phyloP scores from a whole-genome alignment of 441 rosid species.

The Erodium trifolium region DNA sequence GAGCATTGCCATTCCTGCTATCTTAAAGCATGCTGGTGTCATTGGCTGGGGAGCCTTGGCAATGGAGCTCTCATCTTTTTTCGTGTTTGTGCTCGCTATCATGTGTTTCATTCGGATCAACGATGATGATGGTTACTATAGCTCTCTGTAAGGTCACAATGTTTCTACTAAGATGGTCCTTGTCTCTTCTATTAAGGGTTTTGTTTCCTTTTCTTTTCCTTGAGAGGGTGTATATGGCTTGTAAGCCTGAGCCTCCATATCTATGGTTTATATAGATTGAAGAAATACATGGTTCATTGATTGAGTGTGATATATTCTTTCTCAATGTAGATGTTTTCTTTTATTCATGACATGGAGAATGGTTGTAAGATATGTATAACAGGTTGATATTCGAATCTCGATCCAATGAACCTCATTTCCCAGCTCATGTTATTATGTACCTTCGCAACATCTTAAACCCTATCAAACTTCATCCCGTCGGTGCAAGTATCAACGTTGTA shows the following conservation, averaged over 20 bases:
- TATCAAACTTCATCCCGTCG: no score
- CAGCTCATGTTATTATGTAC: no score
- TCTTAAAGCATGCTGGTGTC: constrained; percentile 81
- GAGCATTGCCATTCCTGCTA: constrained; percentile 84
- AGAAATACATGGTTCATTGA: background rate
- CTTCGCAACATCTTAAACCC: no score
- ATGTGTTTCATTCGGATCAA: constrained; percentile 47
- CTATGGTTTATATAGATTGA: constrained; percentile 2
- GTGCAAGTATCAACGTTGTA: no score
- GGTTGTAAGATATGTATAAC: no score
- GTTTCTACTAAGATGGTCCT: background rate
- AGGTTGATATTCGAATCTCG: no score
- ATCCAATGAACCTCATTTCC: no score
- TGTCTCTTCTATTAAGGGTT: background rate
- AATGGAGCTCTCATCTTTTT: constrained; percentile 69
- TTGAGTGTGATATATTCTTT: constrained; percentile 14
- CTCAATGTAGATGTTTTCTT: background rate
- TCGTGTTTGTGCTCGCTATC: constrained; percentile 59
- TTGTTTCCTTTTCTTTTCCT: background rate
- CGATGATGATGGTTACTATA: constrained; percentile 41
- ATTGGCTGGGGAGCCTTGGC: constrained; percentile 91
- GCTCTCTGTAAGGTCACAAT: constrained; percentile 29
- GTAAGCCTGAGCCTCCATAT: constrained; percentile 11
- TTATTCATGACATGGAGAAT: no score
- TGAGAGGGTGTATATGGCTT: constrained; percentile 1